phyloP scores from a whole-genome alignment of 1,284 basidiomycete species.

The Trichosporon ovoides region DNA sequence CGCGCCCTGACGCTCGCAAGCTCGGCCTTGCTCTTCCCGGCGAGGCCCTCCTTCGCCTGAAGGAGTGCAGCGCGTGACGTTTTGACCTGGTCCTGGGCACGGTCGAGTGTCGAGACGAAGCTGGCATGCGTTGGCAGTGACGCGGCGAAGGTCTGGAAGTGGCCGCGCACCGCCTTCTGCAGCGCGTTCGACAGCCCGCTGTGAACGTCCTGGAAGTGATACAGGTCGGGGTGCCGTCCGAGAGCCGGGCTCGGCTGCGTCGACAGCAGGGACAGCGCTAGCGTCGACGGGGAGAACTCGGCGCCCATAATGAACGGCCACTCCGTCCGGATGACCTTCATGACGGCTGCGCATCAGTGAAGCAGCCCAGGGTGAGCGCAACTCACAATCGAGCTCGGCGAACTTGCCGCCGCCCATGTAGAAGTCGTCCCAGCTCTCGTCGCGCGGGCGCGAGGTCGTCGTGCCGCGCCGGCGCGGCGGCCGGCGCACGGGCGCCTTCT shows the following conservation, averaged over 20 bases:
- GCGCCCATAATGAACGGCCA: slow-evolving; percentile 84
- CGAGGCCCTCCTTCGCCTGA: slow-evolving; percentile 52
- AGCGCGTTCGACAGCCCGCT: slow-evolving; percentile 38
- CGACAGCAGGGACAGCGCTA: slow-evolving; percentile 79
- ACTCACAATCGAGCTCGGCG: slow-evolving; percentile 46
- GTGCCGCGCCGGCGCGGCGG: slow-evolving; percentile 13
- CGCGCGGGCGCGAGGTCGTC: slow-evolving; percentile 14
- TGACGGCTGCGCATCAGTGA: slow-evolving; percentile 56
- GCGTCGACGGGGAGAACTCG: slow-evolving; percentile 88
- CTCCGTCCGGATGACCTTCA: slow-evolving; percentile 77
- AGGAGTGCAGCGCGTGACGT: slow-evolving; percentile 67
- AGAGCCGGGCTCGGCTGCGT: slow-evolving; percentile 54
- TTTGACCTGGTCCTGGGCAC: slow-evolving; percentile 66
- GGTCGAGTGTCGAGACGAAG: slow-evolving; percentile 63
- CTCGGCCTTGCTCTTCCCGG: slow-evolving; percentile 56
- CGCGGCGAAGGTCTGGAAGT: slow-evolving; percentile 87
- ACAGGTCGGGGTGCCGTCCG: slow-evolving; percentile 30
- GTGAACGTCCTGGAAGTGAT: slow-evolving; percentile 39
- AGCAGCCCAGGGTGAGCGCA: neutral
- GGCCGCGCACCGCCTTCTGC: slow-evolving; percentile 56
- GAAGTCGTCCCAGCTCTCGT: slow-evolving; percentile 27
- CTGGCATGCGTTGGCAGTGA: slow-evolving; percentile 80
- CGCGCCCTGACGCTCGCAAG: slow-evolving; percentile 78
- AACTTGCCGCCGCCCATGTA: slow-evolving; percentile 36
- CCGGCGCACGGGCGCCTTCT: slow-evolving; percentile 5